These are phyloP conservation scores for Clavaria fumosa DNA, from an alignment of 768 basidiomycete genomes.

Conservation along the genomic window DNA sequence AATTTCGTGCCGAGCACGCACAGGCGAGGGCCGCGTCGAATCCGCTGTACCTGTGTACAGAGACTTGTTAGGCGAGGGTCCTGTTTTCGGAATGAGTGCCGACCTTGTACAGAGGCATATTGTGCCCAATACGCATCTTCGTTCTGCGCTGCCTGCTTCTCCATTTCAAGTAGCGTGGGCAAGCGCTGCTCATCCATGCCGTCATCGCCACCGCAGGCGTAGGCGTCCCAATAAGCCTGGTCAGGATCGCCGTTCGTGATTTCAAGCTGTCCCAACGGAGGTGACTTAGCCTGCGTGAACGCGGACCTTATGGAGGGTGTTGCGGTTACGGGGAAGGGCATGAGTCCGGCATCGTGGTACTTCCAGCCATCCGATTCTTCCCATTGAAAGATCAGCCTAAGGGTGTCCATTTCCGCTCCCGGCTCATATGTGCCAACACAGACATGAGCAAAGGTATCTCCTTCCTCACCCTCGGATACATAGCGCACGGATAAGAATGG, in stretches of 20 bases:
- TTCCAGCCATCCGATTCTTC: conserved; percentile 38
- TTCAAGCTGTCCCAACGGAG: conserved; percentile 14
- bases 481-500: conserved; percentile 5
- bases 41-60: conserved; percentile 44
- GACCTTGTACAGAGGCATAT: conserved; percentile 57
- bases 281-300: no score
- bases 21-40: conserved; percentile 51
- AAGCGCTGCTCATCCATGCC: conserved; percentile 1
- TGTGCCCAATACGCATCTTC: conserved; percentile 68
- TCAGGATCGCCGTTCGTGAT: conserved; percentile 31
- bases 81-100: conserved; percentile 7
- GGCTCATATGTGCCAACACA: conserved; percentile 27
- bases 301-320: conserved; percentile 15
- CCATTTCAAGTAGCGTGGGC: neutral
- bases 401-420: no score
- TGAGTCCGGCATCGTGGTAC: conserved; percentile 51
- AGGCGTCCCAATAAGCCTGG: conserved; percentile 12
- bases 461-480: conserved; percentile 22
- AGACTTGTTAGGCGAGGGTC: conserved; percentile 3
- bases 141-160: conserved; percentile 7
- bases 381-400: conserved; percentile 61
- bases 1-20: no score
- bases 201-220: conserved; percentile 25
- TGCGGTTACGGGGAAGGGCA: conserved; percentile 47
- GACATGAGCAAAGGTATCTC: conserved; percentile 24